Evolutionary conservation across 1,284 basidiomycete genomes (phyloP), one percentile per base, ranked within the genome.

Genomic region (Pseudozyma flocculosa): DNA sequence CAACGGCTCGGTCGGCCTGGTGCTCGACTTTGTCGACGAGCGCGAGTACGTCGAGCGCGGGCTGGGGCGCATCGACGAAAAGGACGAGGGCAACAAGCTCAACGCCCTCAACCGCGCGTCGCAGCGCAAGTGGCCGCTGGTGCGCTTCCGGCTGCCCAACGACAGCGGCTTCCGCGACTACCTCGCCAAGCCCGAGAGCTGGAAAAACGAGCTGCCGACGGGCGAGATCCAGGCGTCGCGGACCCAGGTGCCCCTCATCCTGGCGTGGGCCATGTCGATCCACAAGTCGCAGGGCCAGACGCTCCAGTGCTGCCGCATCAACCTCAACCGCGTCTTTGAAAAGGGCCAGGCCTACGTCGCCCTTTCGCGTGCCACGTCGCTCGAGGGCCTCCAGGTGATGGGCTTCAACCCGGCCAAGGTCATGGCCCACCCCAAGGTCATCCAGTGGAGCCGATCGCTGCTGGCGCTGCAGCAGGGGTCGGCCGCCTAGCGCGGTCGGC

Each of bases 351-450:
- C 92, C 32, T 97, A 98, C 72, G 93, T 97, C 26, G 94, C 95
- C 0, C 82, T 98, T 17, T 95, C 92, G 21, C 90, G 95, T 30
- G 95, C 95, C 2, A 95, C 92, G 0, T 88, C 86, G 10, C 81
- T 98, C 41, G 87, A 93, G 10, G 90, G 92, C 1, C 82, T 98
- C 21, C 92, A 98, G 76, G 89, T 97, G 1, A 80, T 89, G 3
- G 86, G 89, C 38, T 98, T 98, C 78, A 46, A 61, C 40, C 47
- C 71, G 7, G 49, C 49, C 29, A 72, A 70, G 51, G 70, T 72
- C 24, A 75, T 70, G 69, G 69, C 70, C 8, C 72, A 73, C 52
- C 67, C 67, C 9, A 59, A 66, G 36, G 72, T 73, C n/a, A 68
- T 72, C 26, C 38, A 60, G 44, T 73, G 72, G 72, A 72, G 61